These are phyloP conservation scores for Arthrinium puccinioides DNA, from an alignment of 2,329 filamentous ascomycete species.

Conservation along the genomic window DNA sequence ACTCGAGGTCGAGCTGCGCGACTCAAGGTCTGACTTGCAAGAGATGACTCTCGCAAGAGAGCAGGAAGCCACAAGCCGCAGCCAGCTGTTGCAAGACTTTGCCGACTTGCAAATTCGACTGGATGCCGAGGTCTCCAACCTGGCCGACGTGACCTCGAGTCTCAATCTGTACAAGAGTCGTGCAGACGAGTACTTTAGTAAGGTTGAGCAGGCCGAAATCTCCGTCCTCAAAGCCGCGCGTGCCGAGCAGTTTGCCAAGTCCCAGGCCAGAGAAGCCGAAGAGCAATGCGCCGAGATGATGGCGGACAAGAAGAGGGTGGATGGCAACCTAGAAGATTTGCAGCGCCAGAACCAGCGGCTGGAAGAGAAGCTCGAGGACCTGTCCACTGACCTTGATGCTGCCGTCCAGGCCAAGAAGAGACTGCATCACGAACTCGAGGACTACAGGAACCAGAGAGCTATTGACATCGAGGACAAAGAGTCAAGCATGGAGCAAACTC, in stretches of 20 bases:
- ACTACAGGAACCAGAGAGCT: slow-evolving; percentile 89
- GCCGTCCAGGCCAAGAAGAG: slow-evolving; percentile 86
- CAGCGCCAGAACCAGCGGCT: slow-evolving; percentile 84
- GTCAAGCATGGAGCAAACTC: slow-evolving; percentile 89
- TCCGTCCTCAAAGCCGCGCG: slow-evolving; percentile 85
- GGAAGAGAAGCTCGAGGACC: slow-evolving; percentile 85
- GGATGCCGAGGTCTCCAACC: slow-evolving; percentile 79
- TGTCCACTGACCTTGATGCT: slow-evolving; percentile 81
- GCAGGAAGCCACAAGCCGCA: slow-evolving; percentile 80
- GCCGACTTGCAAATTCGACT: slow-evolving; percentile 89
- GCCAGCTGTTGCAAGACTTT: slow-evolving; percentile 84
- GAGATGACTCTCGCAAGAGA: slow-evolving; percentile 74
- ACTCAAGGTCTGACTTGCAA: slow-evolving; percentile 73
- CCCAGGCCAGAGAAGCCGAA: slow-evolving; percentile 83
- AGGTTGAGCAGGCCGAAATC: slow-evolving; percentile 94
- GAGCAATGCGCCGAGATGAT: slow-evolving; percentile 85
- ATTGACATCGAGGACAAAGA: slow-evolving; percentile 98
- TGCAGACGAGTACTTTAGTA: slow-evolving; percentile 93
- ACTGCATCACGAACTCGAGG: slow-evolving; percentile 93
- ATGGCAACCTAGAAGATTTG: slow-evolving; percentile 78
- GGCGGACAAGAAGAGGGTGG: slow-evolving; percentile 87
- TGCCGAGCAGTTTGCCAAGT: slow-evolving; percentile 89
- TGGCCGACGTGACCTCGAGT: slow-evolving; percentile 76
- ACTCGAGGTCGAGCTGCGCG: slow-evolving; percentile 80
- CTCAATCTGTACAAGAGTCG: slow-evolving; percentile 84